These are phyloP conservation scores for Arthrobotrys sphaeroides DNA, from an alignment of 2,329 filamentous ascomycete species.

Conservation along the genomic window DNA sequence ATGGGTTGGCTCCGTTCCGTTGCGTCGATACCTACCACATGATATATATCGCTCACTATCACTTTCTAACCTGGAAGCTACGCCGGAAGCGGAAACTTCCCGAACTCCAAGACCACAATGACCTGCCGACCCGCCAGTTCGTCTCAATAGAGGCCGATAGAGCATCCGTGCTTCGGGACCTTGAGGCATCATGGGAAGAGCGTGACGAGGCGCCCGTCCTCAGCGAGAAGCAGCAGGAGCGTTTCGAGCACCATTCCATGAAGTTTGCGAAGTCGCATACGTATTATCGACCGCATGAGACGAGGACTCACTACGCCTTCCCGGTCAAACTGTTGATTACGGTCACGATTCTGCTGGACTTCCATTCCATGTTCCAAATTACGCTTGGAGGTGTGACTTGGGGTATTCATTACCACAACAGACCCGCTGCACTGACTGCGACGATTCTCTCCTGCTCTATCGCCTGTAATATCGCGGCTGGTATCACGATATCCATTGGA, in stretches of 20 bases:
- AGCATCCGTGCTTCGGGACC: slow-evolving; percentile 58
- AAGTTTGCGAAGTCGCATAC: slow-evolving; percentile 85
- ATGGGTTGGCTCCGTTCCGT: slow-evolving; percentile 77
- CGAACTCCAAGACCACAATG: slow-evolving; percentile 73
- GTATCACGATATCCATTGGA: slow-evolving; percentile 78
- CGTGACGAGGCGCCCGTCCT: slow-evolving; percentile 70
- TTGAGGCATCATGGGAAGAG: slow-evolving; percentile 47
- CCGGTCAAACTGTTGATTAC: slow-evolving; percentile 77
- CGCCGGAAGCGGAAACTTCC: slow-evolving; percentile 72
- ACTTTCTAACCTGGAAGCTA: slow-evolving; percentile 71
- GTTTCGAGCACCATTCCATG: slow-evolving; percentile 77
- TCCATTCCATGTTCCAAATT: slow-evolving; percentile 81
- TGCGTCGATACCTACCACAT: slow-evolving; percentile 87
- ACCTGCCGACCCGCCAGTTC: slow-evolving; percentile 67
- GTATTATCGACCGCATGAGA: slow-evolving; percentile 90
- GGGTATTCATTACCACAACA: slow-evolving; percentile 75
- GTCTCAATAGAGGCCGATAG: slow-evolving; percentile 64
- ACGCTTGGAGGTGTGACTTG: slow-evolving; percentile 80
- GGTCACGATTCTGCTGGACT: slow-evolving; percentile 80
- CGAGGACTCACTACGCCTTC: slow-evolving; percentile 81
- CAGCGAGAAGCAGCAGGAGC: slow-evolving; percentile 72
- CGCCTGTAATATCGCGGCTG: slow-evolving; percentile 78
- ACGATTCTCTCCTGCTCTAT: slow-evolving; percentile 83
- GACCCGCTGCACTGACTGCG: slow-evolving; percentile 78
- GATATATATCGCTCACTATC: slow-evolving; percentile 80